phyloP scores from a whole-genome alignment of 2,329 filamentous ascomycete genomes.

The Pseudofabraea citricarpa region DNA sequence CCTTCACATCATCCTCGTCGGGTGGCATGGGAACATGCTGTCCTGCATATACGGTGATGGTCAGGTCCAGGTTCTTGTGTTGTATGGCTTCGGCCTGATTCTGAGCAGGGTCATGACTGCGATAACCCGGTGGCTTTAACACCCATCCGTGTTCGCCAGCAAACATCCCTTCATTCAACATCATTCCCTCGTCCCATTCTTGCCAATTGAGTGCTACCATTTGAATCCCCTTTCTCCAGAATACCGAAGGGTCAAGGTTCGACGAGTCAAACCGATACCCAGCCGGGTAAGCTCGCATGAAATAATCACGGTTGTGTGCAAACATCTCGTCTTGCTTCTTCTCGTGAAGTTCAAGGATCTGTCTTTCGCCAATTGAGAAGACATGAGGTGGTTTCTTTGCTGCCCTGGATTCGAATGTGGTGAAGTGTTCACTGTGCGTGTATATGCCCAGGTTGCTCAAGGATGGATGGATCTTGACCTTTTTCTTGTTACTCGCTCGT shows the following conservation, averaged over 20 bases:
- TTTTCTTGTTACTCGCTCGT: slow-evolving; percentile 23
- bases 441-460: slow-evolving; percentile 78
- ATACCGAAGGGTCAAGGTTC: slow-evolving; percentile 78
- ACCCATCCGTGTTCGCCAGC: slow-evolving; percentile 76
- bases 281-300: slow-evolving; percentile 87
- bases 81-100: slow-evolving; percentile 27
- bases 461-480: slow-evolving; percentile 58
- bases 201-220: slow-evolving; percentile 95
- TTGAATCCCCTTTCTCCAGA: slow-evolving; percentile 86
- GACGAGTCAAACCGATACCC: slow-evolving; percentile 77
- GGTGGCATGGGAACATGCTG: slow-evolving; percentile 68
- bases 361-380: slow-evolving; percentile 61
- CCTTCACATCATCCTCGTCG: slow-evolving; percentile 37
- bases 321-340: slow-evolving; percentile 57
- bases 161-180: slow-evolving; percentile 95
- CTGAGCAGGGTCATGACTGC: slow-evolving; percentile 30
- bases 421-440: slow-evolving; percentile 80
- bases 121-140: slow-evolving; percentile 75
- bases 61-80: slow-evolving; percentile 55
- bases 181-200: slow-evolving; percentile 84
- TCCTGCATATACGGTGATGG: slow-evolving; percentile 69
- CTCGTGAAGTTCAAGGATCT: slow-evolving; percentile 58
- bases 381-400: slow-evolving; percentile 58
- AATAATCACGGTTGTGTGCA: slow-evolving; percentile 71
- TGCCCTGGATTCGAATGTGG: slow-evolving; percentile 60